Percentiles rank a stretch among this genome's conserved stretches.
Evolutionary conservation across 495 filamentous ascomycete genomes (phyloP).

Genomic region (Cercophora sp.): DNA sequence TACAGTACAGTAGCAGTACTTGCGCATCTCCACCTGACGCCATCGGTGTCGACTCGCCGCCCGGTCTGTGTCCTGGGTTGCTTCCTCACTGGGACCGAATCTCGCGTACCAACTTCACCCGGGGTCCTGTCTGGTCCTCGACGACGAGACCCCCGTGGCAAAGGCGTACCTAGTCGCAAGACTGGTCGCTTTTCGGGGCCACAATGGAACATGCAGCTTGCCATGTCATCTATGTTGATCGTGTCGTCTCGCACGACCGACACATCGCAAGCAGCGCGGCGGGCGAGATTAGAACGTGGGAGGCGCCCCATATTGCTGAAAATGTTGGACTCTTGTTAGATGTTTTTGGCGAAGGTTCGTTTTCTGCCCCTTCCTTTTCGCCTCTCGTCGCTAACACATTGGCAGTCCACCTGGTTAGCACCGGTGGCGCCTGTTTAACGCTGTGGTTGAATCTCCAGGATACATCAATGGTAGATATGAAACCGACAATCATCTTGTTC

Average conservation of each 20-base stretch:
- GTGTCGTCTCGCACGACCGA: constrained; percentile 61
- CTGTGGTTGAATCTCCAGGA: constrained; percentile 67
- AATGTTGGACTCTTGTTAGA: constrained; percentile 46
- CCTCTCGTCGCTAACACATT: too few relatives aligned
- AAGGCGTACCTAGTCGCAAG: constrained; percentile 46
- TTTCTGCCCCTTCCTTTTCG: too few relatives aligned
- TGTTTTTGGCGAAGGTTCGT: constrained; percentile 48
- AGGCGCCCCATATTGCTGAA: constrained; percentile 35
- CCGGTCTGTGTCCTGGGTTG: constrained; percentile 11
- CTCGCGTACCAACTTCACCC: constrained; percentile 5
- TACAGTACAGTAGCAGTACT: not conserved
- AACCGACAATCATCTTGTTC: constrained; percentile 72
- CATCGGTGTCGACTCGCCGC: constrained; percentile 23
- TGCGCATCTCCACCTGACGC: constrained; percentile 2
- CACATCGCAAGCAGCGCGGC: constrained; percentile 13
- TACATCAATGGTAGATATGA: constrained; percentile 54
- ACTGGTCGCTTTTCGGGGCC: constrained; percentile 42
- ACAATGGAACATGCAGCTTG: constrained; percentile 68
- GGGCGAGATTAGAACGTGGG: constrained; percentile 16
- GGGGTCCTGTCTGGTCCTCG: constrained; percentile 19
- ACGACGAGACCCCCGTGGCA: constrained; percentile 25
- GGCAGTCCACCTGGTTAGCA: constrained; percentile 69
- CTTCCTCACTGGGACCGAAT: constrained; percentile 6
- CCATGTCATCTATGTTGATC: constrained; percentile 81
- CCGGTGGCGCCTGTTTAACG: constrained; percentile 64